A percentile compares a stretch with the other conserved stretches of the same genome.
Evolutionary conservation across 2,329 filamentous ascomycete species (phyloP).

Genomic region (Phialocephala sp.): DNA sequence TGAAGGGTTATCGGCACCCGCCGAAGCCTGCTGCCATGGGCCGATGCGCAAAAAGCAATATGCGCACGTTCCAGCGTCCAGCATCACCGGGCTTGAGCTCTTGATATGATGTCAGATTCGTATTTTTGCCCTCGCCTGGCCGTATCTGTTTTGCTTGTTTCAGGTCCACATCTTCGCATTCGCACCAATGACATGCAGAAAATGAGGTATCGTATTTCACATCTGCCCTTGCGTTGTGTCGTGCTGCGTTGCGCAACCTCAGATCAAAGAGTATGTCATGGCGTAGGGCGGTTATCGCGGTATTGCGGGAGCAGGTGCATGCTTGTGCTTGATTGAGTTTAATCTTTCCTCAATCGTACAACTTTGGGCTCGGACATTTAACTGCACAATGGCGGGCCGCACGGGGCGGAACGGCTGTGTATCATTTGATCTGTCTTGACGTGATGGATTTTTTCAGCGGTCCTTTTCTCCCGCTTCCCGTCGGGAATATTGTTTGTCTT

Average conservation of each 20-base stretch:
- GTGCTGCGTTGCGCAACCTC: background rate
- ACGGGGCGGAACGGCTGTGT: background rate
- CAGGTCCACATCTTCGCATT: constrained; percentile 3
- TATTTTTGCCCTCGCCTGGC: background rate
- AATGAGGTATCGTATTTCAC: background rate
- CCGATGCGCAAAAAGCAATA: constrained; percentile 12
- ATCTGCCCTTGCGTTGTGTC: background rate
- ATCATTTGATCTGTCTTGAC: background rate
- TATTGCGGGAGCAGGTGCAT: background rate
- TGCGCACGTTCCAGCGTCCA: background rate
- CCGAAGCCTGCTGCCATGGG: background rate
- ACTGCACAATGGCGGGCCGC: constrained; percentile 7
- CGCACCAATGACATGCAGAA: background rate
- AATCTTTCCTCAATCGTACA: background rate
- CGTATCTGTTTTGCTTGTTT: constrained; percentile 5
- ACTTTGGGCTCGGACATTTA: background rate
- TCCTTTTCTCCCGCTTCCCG: constrained; percentile 10
- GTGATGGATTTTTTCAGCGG: background rate
- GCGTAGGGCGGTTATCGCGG: constrained; percentile 3
- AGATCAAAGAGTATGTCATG: background rate
- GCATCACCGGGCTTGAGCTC: background rate
- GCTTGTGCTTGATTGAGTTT: background rate
- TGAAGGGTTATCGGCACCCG: background rate
- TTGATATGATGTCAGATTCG: constrained; percentile 4
- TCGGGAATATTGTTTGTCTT: constrained; percentile 11